A percentile compares a stretch with the other conserved stretches of the same genome.
Evolutionary conservation across 768 basidiomycete species (phyloP).

Genomic region (Podaxis mareebaensis): DNA sequence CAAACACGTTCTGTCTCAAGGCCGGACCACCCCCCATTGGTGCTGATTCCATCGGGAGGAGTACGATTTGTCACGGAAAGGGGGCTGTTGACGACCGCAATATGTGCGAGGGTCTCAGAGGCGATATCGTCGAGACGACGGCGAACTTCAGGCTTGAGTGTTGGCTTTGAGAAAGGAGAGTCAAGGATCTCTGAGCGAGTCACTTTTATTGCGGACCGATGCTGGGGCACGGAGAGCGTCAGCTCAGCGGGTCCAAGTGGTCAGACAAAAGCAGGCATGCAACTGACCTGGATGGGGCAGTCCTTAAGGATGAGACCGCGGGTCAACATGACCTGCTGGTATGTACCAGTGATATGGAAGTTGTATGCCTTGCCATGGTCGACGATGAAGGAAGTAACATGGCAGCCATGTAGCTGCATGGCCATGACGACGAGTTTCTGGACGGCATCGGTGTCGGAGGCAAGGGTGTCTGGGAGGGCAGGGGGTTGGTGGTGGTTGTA

Average conservation of each 20-base stretch:
- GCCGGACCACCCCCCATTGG: conserved; percentile 80
- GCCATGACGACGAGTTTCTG: conserved; percentile 78
- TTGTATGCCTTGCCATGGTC: conserved; percentile 81
- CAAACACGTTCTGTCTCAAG: conserved; percentile 94
- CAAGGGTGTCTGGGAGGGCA: conserved; percentile 36
- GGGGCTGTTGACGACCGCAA: conserved; percentile 90
- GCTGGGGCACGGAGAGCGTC: conserved; percentile 40
- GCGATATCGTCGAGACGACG: conserved; percentile 93
- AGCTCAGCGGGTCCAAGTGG: conserved; percentile 20
- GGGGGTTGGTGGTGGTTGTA: conserved; percentile 38
- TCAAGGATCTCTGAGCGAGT: conserved; percentile 93
- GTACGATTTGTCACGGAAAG: conserved; percentile 73
- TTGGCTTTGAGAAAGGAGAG: conserved; percentile 72
- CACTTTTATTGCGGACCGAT: conserved; percentile 85
- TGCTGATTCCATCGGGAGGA: conserved; percentile 76
- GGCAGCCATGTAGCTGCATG: conserved; percentile 79
- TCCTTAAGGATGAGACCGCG: conserved; percentile 89
- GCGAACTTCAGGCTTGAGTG: conserved; percentile 80
- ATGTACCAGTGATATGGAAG: conserved; percentile 87
- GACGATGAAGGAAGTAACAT: conserved; percentile 75
- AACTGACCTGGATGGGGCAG: conserved; percentile 76
- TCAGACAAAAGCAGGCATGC: conserved; percentile 17
- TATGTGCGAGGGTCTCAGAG: conserved; percentile 87
- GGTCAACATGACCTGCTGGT: conserved; percentile 91
- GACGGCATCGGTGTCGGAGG: conserved; percentile 70